These are phyloP conservation scores for Lipomyces japonicus DNA, from an alignment of 805 yeast species.

Conservation along the genomic window DNA sequence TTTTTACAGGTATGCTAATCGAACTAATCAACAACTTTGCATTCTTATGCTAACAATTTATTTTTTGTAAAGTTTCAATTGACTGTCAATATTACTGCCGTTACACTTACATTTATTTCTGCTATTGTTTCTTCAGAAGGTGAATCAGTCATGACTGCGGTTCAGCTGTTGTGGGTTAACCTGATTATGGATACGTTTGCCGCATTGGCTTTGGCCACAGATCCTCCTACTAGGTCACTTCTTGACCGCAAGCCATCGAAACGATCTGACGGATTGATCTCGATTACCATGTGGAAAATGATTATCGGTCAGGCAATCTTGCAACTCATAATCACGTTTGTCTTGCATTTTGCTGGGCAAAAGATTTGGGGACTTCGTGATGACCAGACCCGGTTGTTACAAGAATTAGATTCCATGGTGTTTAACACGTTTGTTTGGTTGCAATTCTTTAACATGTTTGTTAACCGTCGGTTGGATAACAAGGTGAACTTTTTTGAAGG, in stretches of 20 bases:
- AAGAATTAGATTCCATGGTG: slow-evolving; percentile 74
- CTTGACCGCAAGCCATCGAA: slow-evolving; percentile 82
- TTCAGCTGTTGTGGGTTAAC: slow-evolving; percentile 95
- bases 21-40: neutral
- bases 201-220: slow-evolving; percentile 95
- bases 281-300: slow-evolving; percentile 98
- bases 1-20: slow-evolving; percentile 58
- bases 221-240: slow-evolving; percentile 83
- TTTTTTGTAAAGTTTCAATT: slow-evolving; percentile 58
- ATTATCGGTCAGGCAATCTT: slow-evolving; percentile 78
- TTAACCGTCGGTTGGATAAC: slow-evolving; percentile 81
- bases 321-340: slow-evolving; percentile 77
- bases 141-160: slow-evolving; percentile 89
- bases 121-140: slow-evolving; percentile 82
- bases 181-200: slow-evolving; percentile 98
- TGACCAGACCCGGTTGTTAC: slow-evolving; percentile 43
- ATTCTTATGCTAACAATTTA: neutral
- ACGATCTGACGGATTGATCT: slow-evolving; percentile 69
- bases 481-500: slow-evolving; percentile 82
- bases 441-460: slow-evolving; percentile 90
- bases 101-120: slow-evolving; percentile 83
- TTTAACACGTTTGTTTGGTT: slow-evolving; percentile 97
- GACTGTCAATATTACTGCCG: slow-evolving; percentile 97
- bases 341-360: slow-evolving; percentile 74
- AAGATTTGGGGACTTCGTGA: slow-evolving; percentile 46